A percentile compares a stretch with the other conserved stretches of the same genome.
Conservation (phyloP, 768 basidiomycete genomes). For the Chiua virens region DNA sequence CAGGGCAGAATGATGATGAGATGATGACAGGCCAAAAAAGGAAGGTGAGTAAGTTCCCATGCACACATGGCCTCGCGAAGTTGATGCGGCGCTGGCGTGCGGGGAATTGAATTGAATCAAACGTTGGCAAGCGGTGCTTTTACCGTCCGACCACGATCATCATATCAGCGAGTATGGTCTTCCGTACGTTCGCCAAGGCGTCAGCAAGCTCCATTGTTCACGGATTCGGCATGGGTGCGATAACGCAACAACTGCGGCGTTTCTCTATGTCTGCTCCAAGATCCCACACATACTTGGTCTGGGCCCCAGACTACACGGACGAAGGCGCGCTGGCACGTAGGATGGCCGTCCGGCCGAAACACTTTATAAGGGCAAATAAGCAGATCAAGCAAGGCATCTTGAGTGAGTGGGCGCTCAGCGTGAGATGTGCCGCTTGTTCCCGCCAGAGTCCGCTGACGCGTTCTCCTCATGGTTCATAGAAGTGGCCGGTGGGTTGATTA, state of each 20-base stretch:
- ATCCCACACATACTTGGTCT: conserved; percentile 42
- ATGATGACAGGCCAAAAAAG: background rate
- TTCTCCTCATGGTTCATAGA: conserved; percentile 27
- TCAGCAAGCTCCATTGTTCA: background rate
- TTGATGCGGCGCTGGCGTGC: conserved; percentile 1
- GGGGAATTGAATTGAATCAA: background rate
- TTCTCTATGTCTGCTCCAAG: conserved; percentile 12
- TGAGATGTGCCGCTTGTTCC: conserved; percentile 5
- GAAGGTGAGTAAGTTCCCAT: conserved; percentile 11
- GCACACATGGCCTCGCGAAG: background rate
- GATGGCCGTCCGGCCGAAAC: conserved; percentile 51
- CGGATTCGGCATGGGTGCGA: background rate
- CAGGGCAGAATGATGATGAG: background rate
- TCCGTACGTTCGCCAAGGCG: background rate
- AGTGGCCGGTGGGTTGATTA: conserved; percentile 57
- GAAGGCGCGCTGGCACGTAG: conserved; percentile 56
- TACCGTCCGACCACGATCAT: background rate
- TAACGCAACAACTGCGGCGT: conserved; percentile 6
- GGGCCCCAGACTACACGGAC: conserved; percentile 66
- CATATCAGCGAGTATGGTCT: background rate
- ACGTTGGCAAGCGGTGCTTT: background rate
- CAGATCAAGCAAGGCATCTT: conserved; percentile 45
- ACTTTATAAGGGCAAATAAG: conserved; percentile 47
- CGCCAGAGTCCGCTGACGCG: conserved; percentile 1
- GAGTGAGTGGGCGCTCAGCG: conserved; percentile 40